Base-by-base conservation (phyloP, 2,329 filamentous ascomycete species). In the Macrophomina pseudophaseolina region DNA sequence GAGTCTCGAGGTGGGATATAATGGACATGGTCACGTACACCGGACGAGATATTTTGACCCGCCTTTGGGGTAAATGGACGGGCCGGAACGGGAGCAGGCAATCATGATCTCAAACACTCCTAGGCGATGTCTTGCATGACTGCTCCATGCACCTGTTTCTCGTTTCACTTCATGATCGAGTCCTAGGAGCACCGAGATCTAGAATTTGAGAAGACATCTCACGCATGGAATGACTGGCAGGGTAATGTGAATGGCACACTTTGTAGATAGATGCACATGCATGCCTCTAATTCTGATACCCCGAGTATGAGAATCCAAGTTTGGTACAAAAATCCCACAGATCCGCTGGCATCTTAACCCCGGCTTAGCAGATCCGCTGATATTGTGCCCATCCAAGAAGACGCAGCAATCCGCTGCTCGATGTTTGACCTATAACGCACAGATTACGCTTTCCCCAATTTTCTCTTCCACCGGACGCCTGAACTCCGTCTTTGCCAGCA, bases 401-500 rank as follows among this genome's bases (percentile, higher is more conserved):
- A 28, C 33, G 42, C 42, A 12, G 12, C 28, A 23, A n/a, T n/a
- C 14, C 54, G 12, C 18, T 28, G 16, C 46, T 23, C 18, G 30
- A 48, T 18, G 38, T 5, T 23, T 28, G 58, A 62, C 32, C 58
- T 16, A 8, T 4, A 16, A 38, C 23, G n/a, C 35, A 16, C 58
- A 42, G 18, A 44, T 35, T 28, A 18, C 12, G 58, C 44, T 35
- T 35, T 18, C 16, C 30, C 38, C 9, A n/a, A 62, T 23, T 38
- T 38, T 12, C 30, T 49, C 58, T 14, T 49, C 8, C 42, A 35
- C 48, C 18, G 48, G 40, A 65, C 18, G 48, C 51, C 60, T 60
- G 11, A 67, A 60, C 66, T 70, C 72, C 48, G 51, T 33, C 48
- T 44, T 30, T 64, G 48, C 48, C 18, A 35, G 51, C 38, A 23